Evolutionary conservation across 31 red algal species (phyloP).

Genomic region (Odonthalia washingtoniensis): DNA sequence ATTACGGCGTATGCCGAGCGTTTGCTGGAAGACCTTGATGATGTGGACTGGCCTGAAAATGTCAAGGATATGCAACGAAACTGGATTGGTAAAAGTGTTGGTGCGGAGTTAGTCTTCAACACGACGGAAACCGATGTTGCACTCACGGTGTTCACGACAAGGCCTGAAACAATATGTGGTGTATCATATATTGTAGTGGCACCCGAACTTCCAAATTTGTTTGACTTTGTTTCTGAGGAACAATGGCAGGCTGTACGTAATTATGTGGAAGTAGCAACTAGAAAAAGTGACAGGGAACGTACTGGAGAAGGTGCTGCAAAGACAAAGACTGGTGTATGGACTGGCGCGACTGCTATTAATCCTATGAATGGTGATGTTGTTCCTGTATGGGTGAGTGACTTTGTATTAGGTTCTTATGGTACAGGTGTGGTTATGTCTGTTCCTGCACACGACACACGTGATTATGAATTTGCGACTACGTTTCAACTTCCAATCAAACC

Average conservation of each 20-base stretch:
- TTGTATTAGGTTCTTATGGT: slow-evolving; percentile 91
- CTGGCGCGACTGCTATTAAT: slow-evolving; percentile 85
- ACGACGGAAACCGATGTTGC: slow-evolving; percentile 9
- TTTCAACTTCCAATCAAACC: slow-evolving; percentile 71
- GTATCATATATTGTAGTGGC: slow-evolving; percentile 91
- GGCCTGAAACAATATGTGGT: slow-evolving; percentile 95
- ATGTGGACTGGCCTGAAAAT: slow-evolving; percentile 96
- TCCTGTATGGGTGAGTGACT: slow-evolving; percentile 97
- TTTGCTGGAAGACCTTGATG: slow-evolving; percentile 88
- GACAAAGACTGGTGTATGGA: slow-evolving; percentile 92
- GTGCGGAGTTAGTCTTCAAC: slow-evolving; percentile 83
- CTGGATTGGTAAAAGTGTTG: slow-evolving; percentile 95
- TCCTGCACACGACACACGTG: slow-evolving; percentile 89
- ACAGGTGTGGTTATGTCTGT: slow-evolving; percentile 99
- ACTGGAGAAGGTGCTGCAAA: slow-evolving; percentile 71
- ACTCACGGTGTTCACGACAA: slow-evolving; percentile 85
- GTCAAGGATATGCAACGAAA: slow-evolving; percentile 97
- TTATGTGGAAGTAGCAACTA: slow-evolving; percentile 73
- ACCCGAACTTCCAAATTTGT: slow-evolving; percentile 81
- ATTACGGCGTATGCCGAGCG: slow-evolving; percentile 98
- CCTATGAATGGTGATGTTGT: slow-evolving; percentile 86
- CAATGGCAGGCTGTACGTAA: slow-evolving; percentile 63
- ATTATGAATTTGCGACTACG: slow-evolving; percentile 90
- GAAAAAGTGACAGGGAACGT: slow-evolving; percentile 81
- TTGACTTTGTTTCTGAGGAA: slow-evolving; percentile 53